Evolutionary conservation across 2,329 filamentous ascomycete genomes (phyloP), one percentile per base, ranked within the genome.

Genomic region (Curvularia spicifera): DNA sequence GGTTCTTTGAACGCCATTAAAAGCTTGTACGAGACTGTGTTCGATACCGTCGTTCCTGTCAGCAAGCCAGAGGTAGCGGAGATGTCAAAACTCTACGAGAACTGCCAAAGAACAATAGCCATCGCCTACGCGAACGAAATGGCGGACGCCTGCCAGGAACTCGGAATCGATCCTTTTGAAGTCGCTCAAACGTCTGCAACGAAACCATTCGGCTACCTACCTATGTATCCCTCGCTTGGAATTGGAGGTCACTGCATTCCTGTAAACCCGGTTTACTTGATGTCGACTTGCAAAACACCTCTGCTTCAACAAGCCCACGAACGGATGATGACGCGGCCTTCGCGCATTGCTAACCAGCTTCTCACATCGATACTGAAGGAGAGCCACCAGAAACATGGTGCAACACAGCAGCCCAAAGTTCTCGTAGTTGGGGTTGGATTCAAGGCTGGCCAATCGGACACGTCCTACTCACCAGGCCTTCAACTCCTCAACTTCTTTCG

Each of bases 31-130:
- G 73, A 73, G 2, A 66, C 70, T n/a, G 81, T 79, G 1, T 85
- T 84, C 60, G 75, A 83, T 49, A 68, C 71, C 0, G 74, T 85
- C 5, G 75, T 85, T 6, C 76, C 80, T 0, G 83, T 85, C 29
- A 82, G 81, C 10, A 73, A 71, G 29, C 83, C 83, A 1, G 84
- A 86, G 64, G 82, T 84, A 1, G 84, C 84, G 1, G 84, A 85
- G 69, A 85, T 85, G 82, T 83, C 80, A 60, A 86, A 86, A 71
- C 72, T 86, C 12, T 86, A 84, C 65, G 83, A 85, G 59, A 86
- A 85, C 66, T 86, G 84, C 65, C 82, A 85, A 66, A 78, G 83
- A 1, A 85, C 84, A 80, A 73, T 85, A 12, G 78, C 78, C 64
- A 83, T 84, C 33, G 82, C 83, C 0, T 85, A 82, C 55, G 82